Conservation (phyloP, 2,329 filamentous ascomycete species). For the Septoria linicola region DNA sequence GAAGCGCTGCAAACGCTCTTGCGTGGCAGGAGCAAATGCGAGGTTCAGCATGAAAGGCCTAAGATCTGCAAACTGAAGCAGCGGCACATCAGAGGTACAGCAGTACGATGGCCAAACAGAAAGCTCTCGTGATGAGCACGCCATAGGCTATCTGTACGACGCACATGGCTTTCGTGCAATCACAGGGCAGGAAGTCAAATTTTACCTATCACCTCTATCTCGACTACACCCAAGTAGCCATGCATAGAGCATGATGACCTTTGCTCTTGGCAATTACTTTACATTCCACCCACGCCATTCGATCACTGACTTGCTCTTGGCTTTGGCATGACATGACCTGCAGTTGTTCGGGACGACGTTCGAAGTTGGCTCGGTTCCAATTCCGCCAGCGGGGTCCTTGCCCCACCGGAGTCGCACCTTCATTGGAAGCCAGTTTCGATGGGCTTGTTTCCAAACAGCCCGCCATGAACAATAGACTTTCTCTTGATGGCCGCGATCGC, state of each 20-base stretch:
- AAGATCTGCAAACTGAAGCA: not conserved
- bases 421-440: slow-evolving; percentile 8
- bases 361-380: not conserved
- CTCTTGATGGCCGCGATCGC: too few relatives aligned
- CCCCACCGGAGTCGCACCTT: slow-evolving; percentile 13
- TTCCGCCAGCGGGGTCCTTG: slow-evolving; percentile 10
- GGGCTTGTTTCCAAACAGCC: not conserved
- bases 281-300: too few relatives aligned
- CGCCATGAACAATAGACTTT: too few relatives aligned
- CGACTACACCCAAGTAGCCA: not conserved
- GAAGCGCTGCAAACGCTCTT: not conserved
- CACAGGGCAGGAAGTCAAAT: too few relatives aligned
- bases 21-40: not conserved
- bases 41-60: too few relatives aligned
- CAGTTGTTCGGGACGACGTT: too few relatives aligned
- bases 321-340: too few relatives aligned
- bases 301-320: too few relatives aligned
- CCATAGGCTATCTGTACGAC: slow-evolving; percentile 2
- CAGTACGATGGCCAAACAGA: slow-evolving; percentile 3
- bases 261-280: too few relatives aligned
- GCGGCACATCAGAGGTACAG: slow-evolving; percentile 4
- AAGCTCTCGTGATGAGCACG: slow-evolving; percentile 8
- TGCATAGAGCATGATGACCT: too few relatives aligned
- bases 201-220: not conserved
- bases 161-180: not conserved